These are phyloP conservation scores for Phylloporus sp. DNA, from an alignment of 1,284 basidiomycete genomes.

Conservation along the genomic window DNA sequence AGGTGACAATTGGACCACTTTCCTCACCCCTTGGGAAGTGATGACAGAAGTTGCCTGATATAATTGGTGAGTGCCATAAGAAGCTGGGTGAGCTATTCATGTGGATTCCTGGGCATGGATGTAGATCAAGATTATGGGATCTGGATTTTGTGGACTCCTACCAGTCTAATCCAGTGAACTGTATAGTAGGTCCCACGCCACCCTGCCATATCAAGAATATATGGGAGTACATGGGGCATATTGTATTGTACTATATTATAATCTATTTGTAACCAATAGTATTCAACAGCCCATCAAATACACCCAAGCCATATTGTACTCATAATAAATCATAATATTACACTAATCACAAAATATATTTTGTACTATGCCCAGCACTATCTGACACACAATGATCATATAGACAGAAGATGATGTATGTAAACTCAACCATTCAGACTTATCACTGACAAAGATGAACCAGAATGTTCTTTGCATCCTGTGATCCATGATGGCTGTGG, in stretches of 20 bases:
- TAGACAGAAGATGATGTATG: too few species aligned
- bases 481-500: too few species aligned
- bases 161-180: not conserved
- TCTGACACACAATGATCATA: too few species aligned
- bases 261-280: not conserved
- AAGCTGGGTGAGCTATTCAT: not conserved
- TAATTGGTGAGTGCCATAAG: not conserved
- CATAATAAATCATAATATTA: not conserved
- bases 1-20: not conserved
- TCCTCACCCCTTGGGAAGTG: not conserved
- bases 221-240: not conserved
- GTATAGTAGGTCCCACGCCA: not conserved
- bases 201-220: not conserved
- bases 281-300: not conserved
- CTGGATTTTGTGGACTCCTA: too few species aligned
- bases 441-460: too few species aligned
- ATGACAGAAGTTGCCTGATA: not conserved
- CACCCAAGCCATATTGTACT: not conserved
- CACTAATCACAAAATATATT: not conserved
- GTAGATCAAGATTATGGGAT: not conserved
- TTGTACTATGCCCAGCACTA: not conserved
- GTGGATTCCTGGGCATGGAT: not conserved
- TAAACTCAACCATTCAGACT: too few species aligned
- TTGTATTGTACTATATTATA: not conserved
- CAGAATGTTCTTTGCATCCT: too few species aligned